Evolutionary conservation across 2,329 filamentous ascomycete species (phyloP).

Genomic region (Monascus ruber): DNA sequence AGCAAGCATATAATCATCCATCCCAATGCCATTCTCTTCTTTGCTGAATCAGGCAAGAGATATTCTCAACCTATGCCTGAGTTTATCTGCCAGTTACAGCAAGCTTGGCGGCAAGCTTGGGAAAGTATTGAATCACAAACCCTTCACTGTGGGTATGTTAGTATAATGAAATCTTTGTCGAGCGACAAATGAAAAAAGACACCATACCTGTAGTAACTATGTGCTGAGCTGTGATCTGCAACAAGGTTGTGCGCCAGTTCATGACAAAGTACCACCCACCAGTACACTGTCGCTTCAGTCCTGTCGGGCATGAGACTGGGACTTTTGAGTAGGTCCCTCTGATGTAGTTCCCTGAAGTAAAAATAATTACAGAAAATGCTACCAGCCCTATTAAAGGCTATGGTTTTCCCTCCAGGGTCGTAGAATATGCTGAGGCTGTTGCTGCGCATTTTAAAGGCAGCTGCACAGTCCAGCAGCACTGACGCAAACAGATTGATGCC

Average conservation of each 20-base stretch:
- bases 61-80: background rate
- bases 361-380: slow-evolving; percentile 89
- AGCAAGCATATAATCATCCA: background rate
- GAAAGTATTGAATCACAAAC: slow-evolving; percentile 67
- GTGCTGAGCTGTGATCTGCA: slow-evolving; percentile 60
- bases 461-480: slow-evolving; percentile 57
- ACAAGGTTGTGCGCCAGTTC: slow-evolving; percentile 94
- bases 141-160: slow-evolving; percentile 45
- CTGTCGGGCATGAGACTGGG: slow-evolving; percentile 30
- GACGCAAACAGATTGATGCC: slow-evolving; percentile 58
- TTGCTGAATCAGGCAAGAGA: too few species aligned
- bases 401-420: slow-evolving; percentile 65
- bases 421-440: slow-evolving; percentile 76
- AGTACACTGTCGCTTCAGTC: slow-evolving; percentile 66
- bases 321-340: slow-evolving; percentile 33
- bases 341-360: slow-evolving; percentile 73
- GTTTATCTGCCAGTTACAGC: slow-evolving; percentile 10
- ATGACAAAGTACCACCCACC: slow-evolving; percentile 93
- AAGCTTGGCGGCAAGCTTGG: slow-evolving; percentile 52
- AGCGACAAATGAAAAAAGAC: background rate
- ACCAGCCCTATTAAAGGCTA: slow-evolving; percentile 82
- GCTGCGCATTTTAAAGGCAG: slow-evolving; percentile 59
- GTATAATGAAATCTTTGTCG: background rate
- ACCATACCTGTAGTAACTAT: slow-evolving; percentile 60
- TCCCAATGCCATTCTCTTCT: background rate